Evolutionary conservation across 495 filamentous ascomycete genomes (phyloP).

Genomic region (Penicillium goetzii): DNA sequence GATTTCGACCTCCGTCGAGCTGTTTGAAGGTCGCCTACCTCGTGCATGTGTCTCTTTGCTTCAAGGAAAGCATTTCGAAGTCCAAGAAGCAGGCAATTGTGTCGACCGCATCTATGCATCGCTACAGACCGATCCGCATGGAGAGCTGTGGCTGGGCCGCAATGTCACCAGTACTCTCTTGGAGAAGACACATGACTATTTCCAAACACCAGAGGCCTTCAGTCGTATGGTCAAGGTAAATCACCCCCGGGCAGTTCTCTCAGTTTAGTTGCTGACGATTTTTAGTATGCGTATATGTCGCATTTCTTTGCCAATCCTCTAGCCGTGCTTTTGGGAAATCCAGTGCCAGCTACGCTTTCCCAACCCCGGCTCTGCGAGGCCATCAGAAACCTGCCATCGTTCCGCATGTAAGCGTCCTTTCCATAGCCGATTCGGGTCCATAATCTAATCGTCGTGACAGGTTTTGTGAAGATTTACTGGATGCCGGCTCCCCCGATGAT

Average conservation of each 20-base stretch:
- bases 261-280: constrained; percentile 14
- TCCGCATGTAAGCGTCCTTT: constrained; percentile 58
- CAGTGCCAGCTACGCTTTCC: constrained; percentile 32
- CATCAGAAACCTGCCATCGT: constrained; percentile 78
- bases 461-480: constrained; percentile 50
- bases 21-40: constrained; percentile 85
- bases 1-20: constrained; percentile 85
- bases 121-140: constrained; percentile 59
- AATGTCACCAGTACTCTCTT: constrained; percentile 63
- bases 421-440: not conserved
- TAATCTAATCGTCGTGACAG: constrained; percentile 30
- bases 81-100: constrained; percentile 73
- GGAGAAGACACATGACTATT: constrained; percentile 79
- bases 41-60: constrained; percentile 70
- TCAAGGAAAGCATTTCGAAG: constrained; percentile 80
- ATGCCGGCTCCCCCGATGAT: constrained; percentile 40
- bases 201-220: constrained; percentile 85
- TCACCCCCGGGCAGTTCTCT: not conserved
- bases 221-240: constrained; percentile 77
- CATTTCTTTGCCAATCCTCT: constrained; percentile 93
- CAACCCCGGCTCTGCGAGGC: constrained; percentile 70
- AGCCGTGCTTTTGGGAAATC: constrained; percentile 61
- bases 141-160: constrained; percentile 70
- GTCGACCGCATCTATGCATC: constrained; percentile 79
- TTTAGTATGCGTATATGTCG: constrained; percentile 89